phyloP scores from a whole-genome alignment of 2,329 filamentous ascomycete species.

The Gaeumannomyces tritici region DNA sequence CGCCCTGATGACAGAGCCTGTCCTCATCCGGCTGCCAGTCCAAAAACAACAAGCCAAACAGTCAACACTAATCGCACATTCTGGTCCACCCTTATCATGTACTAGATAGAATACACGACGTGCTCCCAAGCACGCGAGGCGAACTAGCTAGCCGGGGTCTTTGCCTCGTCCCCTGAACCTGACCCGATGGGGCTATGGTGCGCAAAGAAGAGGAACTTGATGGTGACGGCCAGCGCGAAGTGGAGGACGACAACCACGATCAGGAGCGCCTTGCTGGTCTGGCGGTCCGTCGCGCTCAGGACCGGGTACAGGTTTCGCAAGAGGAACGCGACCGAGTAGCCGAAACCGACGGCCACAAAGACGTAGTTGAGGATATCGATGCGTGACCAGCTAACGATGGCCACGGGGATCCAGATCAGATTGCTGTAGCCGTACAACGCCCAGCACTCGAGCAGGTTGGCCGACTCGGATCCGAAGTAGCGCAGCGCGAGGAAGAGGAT shows the following conservation, averaged over 20 bases:
- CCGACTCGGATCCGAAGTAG: constrained; percentile 91
- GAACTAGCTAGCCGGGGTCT: neutral
- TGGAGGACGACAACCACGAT: constrained; percentile 78
- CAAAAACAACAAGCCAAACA: neutral
- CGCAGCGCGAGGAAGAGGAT: constrained; percentile 78
- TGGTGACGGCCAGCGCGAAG: constrained; percentile 81
- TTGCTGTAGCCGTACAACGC: constrained; percentile 94
- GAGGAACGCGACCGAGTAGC: constrained; percentile 71
- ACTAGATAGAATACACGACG: neutral
- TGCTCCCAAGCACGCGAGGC: neutral
- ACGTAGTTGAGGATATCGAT: constrained; percentile 84
- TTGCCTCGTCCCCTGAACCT: neutral
- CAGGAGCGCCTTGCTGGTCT: constrained; percentile 81
- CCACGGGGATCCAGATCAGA: constrained; percentile 93
- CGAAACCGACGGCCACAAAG: constrained; percentile 82
- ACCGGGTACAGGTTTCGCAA: constrained; percentile 85
- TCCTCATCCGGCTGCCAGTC: too few species aligned
- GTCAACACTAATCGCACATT: neutral
- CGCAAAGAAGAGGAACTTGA: constrained; percentile 96
- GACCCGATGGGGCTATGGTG: constrained; percentile 48
- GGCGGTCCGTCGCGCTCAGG: constrained; percentile 81
- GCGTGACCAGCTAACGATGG: constrained; percentile 82
- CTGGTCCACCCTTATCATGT: neutral
- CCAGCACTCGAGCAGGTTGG: constrained; percentile 91
- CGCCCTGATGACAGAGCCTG: too few species aligned